Conservation (phyloP, 495 filamentous ascomycete species). For the Aspergillus panamensis region DNA sequence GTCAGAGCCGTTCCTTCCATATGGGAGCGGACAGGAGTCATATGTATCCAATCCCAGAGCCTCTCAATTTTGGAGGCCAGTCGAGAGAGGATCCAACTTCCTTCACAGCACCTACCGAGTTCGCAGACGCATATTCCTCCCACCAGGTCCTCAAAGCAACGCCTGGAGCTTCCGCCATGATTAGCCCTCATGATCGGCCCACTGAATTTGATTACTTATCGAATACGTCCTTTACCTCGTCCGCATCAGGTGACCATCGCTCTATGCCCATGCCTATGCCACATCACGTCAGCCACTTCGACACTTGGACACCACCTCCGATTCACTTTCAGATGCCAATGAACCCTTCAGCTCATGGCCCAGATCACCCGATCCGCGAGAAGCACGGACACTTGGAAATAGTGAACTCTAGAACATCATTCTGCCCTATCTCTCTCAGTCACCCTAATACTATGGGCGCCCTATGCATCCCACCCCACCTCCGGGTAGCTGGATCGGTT, state of each 20-base stretch:
- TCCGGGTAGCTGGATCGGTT: neutral
- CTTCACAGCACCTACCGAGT: slow-evolving; percentile 33
- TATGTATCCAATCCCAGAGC: slow-evolving; percentile 31
- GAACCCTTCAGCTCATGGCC: slow-evolving; percentile 26
- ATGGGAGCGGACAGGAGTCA: slow-evolving; percentile 17
- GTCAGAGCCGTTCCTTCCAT: slow-evolving; percentile 20
- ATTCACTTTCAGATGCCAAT: slow-evolving; percentile 38
- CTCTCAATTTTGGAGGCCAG: slow-evolving; percentile 35
- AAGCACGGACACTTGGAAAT: slow-evolving; percentile 24
- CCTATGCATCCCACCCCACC: neutral
- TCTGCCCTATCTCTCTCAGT: slow-evolving; percentile 34
- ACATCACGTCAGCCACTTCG: slow-evolving; percentile 26
- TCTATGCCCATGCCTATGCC: slow-evolving; percentile 27
- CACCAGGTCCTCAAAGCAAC: slow-evolving; percentile 33
- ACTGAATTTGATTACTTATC: slow-evolving; percentile 34
- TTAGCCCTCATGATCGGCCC: slow-evolving; percentile 33
- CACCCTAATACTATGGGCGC: slow-evolving; percentile 20
- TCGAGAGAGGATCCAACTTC: slow-evolving; percentile 31
- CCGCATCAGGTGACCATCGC: slow-evolving; percentile 22
- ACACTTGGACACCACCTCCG: slow-evolving; percentile 34
- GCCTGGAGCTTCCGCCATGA: slow-evolving; percentile 28
- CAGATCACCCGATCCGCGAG: slow-evolving; percentile 20
- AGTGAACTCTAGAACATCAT: slow-evolving; percentile 23
- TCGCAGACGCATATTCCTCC: slow-evolving; percentile 32
- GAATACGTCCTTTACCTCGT: slow-evolving; percentile 26